Evolutionary conservation across 225 moss, liverwort and hornwort species (phyloP), one percentile per base, ranked within the genome.

Genomic region (Neckera pumila): DNA sequence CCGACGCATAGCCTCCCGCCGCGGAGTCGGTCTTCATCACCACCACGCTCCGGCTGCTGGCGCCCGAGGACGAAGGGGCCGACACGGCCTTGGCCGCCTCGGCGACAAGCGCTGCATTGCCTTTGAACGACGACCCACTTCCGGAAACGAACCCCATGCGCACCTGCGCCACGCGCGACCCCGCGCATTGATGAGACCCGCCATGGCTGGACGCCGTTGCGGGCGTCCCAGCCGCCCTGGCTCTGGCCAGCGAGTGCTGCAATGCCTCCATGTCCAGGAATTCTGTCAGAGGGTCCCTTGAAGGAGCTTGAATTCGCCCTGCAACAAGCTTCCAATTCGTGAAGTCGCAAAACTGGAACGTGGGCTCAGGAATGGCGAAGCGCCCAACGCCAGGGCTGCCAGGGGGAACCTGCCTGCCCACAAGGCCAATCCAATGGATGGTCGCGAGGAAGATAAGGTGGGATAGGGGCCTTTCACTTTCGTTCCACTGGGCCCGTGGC

Each of bases 1-100:
- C 98, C 43, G 85, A 38, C 12, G 97, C 95, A 47, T 99, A 99
- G 17, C 97, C 97, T 33, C 90, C 94, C 4, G 98, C 97, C 5
- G 96, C 95, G 17, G 87, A 79, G 0, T 96, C 98, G 5, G 22
- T 9, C 79, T 92, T 92, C 98, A 96, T 96, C 72, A 93, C 92
- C 83, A 96, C 97, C 42, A 97, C 94, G 34, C 91, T 94, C 92
- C 90, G 90, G 75, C 90, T 62, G 34, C 47, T 45, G 11, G 57
- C 57, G 38, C 54, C 25, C 73, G 49, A 13, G 81, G 79, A 57
- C 79, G 57, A 36, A 53, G 86, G 81, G 9, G 25, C 49, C 10
- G 79, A 59, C 33, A 65, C 60, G 5, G 85, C 23, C 79, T 49
- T 88, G 66, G 78, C 88, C 27, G 87, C 87, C 84, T 86, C 86